Conservation (phyloP, 345 rosid species). For the Camelina hispida region DNA sequence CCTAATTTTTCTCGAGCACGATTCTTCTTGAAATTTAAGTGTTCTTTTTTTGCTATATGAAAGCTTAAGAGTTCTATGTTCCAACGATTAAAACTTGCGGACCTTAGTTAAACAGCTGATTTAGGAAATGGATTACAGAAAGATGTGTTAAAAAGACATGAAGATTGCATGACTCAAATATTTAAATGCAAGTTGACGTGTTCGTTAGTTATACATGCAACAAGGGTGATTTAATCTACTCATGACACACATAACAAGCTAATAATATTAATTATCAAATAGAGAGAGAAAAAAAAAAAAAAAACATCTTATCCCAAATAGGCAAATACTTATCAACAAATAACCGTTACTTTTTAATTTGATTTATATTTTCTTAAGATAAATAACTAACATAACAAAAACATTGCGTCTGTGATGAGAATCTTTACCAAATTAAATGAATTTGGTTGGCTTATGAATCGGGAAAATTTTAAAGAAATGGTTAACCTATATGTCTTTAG, state of each 20-base stretch:
- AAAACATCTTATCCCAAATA: slow-evolving; percentile 27
- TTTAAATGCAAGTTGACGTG: slow-evolving; percentile 8
- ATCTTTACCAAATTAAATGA: slow-evolving; percentile 35
- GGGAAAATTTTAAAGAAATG: slow-evolving; percentile 27
- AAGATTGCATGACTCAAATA: slow-evolving; percentile 31
- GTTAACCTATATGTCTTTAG: slow-evolving; percentile 35
- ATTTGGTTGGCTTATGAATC: slow-evolving; percentile 31
- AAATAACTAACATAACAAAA: slow-evolving; percentile 1
- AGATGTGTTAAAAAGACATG: background rate
- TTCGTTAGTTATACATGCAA: slow-evolving; percentile 29
- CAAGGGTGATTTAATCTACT: slow-evolving; percentile 8
- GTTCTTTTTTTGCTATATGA: background rate
- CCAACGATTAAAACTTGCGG: background rate
- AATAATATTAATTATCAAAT: background rate
- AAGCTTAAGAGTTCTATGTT: background rate
- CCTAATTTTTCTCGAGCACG: too few species aligned
- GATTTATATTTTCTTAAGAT: background rate
- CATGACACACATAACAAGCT: background rate
- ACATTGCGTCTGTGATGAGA: slow-evolving; percentile 29
- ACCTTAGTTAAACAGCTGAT: background rate
- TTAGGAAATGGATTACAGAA: slow-evolving; percentile 8
- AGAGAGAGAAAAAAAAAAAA: background rate
- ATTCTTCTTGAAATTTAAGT: background rate
- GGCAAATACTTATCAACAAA: slow-evolving; percentile 36
- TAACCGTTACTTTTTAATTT: slow-evolving; percentile 6